phyloP scores from a whole-genome alignment of 192 early-diverging fungal genomes.

The Tieghemiomyces parasiticus region DNA sequence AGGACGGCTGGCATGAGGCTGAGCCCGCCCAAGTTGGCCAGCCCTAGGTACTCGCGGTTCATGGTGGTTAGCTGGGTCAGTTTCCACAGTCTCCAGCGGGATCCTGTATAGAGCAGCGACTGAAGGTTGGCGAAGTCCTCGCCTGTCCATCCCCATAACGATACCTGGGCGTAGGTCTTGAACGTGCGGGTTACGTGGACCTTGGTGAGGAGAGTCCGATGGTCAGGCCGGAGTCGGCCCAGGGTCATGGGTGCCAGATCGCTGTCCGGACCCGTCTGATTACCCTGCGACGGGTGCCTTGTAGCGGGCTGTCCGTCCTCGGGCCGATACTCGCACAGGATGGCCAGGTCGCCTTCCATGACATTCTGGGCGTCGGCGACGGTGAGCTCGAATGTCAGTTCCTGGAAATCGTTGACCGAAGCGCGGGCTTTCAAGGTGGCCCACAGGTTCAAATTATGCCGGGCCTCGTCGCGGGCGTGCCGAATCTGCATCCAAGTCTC shows the following conservation, averaged over 20 bases:
- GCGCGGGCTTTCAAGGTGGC: conserved; percentile 32
- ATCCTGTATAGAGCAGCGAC: conserved; percentile 19
- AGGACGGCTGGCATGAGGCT: conserved; percentile 49
- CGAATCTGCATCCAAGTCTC: conserved; percentile 78
- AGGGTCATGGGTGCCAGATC: neutral
- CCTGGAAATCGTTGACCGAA: conserved; percentile 59
- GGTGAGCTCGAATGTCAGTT: conserved; percentile 38
- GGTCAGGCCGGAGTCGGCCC: neutral
- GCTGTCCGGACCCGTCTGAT: neutral
- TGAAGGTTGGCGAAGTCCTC: conserved; percentile 13
- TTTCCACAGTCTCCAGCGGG: conserved; percentile 24
- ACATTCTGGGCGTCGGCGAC: conserved; percentile 25
- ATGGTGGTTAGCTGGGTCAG: conserved; percentile 53
- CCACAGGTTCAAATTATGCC: conserved; percentile 15
- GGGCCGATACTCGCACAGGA: conserved; percentile 27
- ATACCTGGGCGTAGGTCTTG: conserved; percentile 15
- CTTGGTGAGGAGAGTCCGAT: conserved; percentile 18
- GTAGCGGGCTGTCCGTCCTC: conserved; percentile 17
- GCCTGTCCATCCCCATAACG: conserved; percentile 18
- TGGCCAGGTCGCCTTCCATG: conserved; percentile 45
- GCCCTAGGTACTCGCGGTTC: conserved; percentile 68
- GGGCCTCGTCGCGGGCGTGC: conserved; percentile 47
- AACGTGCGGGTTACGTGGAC: conserved; percentile 19
- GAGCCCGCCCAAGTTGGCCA: conserved; percentile 46
- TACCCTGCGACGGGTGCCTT: conserved; percentile 9